These are phyloP conservation scores for Xylogone sp. DNA, from an alignment of 2,329 filamentous ascomycete species.

Conservation along the genomic window DNA sequence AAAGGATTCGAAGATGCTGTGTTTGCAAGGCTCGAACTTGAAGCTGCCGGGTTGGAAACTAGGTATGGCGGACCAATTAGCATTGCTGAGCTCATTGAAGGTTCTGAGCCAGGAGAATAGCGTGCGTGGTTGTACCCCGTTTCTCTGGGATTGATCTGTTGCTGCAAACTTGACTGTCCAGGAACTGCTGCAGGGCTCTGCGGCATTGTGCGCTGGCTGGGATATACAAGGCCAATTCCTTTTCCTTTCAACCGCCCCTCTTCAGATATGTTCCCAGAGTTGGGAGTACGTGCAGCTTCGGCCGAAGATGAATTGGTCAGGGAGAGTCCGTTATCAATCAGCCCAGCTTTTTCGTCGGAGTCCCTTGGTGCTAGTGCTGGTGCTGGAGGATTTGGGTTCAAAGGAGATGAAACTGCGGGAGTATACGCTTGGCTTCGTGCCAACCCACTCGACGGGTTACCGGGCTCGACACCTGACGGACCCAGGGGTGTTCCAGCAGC, in stretches of 20 bases:
- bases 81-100: neutral
- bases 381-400: constrained; percentile 20
- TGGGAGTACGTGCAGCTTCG: constrained; percentile 7
- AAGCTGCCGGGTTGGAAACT: constrained; percentile 1
- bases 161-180: neutral
- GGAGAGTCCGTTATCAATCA: constrained; percentile 3
- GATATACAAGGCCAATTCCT: constrained; percentile 6
- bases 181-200: constrained; percentile 15
- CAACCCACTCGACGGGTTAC: constrained; percentile 6
- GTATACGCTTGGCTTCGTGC: constrained; percentile 20
- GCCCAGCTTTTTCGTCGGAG: constrained; percentile 8
- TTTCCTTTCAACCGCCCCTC: constrained; percentile 7
- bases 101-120: constrained; percentile 16
- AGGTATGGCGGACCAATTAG: neutral
- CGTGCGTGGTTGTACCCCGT: constrained; percentile 27
- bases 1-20: constrained; percentile 14
- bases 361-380: constrained; percentile 11
- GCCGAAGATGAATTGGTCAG: constrained; percentile 14
- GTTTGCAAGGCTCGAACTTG: constrained; percentile 10
- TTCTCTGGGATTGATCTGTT: constrained; percentile 14
- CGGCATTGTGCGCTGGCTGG: constrained; percentile 15
- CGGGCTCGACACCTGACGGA: constrained; percentile 3
- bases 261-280: constrained; percentile 1
- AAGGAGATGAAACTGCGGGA: constrained; percentile 25
- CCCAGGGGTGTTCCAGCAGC: constrained; percentile 6